Conservation (phyloP, 176 grass and related monocot species). For the Paspalum vaginatum region DNA sequence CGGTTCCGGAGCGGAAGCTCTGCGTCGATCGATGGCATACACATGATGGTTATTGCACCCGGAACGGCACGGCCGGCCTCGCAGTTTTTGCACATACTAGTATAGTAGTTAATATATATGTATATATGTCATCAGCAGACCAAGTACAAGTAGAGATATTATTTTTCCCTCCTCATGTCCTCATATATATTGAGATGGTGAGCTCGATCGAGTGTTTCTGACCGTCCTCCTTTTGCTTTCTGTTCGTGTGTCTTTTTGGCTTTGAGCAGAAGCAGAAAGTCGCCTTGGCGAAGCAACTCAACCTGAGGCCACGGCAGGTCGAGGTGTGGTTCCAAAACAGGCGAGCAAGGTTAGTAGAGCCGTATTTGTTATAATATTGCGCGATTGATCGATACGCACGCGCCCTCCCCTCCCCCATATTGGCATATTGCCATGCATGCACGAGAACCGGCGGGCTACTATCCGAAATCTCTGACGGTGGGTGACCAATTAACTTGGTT, state of each 20-base stretch:
- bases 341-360: constrained; percentile 71
- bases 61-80: no score
- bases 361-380: no score
- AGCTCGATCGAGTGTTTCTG: neutral
- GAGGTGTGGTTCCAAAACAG: constrained; percentile 99
- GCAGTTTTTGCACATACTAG: neutral
- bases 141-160: neutral
- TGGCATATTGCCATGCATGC: neutral
- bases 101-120: no score
- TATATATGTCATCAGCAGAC: neutral
- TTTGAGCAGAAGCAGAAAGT: constrained; percentile 93
- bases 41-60: no score
- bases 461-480: no score
- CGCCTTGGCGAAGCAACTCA: constrained; percentile 87
- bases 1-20: no score
- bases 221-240: constrained; percentile 20
- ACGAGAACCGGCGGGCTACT: neutral
- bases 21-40: no score
- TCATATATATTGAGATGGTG: constrained; percentile 4
- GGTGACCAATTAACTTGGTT: neutral
- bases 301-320: constrained; percentile 91
- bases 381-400: neutral
- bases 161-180: neutral
- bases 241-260: constrained; percentile 33
- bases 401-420: no score